Evolutionary conservation across 257 asterid genomes (phyloP).

Genomic region (Ophiorrhiza pumila): DNA sequence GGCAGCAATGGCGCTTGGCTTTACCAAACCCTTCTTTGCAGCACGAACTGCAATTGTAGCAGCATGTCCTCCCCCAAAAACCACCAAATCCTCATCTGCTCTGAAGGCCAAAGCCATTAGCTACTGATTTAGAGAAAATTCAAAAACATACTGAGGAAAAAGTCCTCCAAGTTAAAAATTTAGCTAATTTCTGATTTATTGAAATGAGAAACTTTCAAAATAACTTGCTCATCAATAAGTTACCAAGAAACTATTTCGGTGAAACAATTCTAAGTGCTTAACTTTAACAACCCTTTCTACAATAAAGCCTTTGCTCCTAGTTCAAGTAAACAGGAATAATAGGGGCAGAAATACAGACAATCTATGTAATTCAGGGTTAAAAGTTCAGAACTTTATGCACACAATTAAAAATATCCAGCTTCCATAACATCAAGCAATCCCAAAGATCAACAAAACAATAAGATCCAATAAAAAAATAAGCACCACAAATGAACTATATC

Average conservation of each 20-base stretch:
- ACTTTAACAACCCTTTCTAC: background rate
- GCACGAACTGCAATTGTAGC: slow-evolving; percentile 91
- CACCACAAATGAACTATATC: background rate
- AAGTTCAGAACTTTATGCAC: background rate
- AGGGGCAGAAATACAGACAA: background rate
- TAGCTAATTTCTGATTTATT: background rate
- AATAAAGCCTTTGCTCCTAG: background rate
- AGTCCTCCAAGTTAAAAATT: background rate
- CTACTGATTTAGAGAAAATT: background rate
- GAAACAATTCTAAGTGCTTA: background rate
- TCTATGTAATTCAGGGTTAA: background rate
- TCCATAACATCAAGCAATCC: background rate
- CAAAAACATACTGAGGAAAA: background rate
- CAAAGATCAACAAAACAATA: background rate
- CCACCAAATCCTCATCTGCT: slow-evolving; percentile 66
- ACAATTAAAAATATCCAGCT: background rate
- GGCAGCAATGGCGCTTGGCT: slow-evolving; percentile 86
- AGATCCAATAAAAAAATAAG: background rate
- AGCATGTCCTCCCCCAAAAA: slow-evolving; percentile 97
- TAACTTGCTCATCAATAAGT: too few species aligned
- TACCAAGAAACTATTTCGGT: too few species aligned
- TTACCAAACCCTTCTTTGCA: slow-evolving; percentile 61
- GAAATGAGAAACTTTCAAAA: background rate
- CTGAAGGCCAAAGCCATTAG: background rate
- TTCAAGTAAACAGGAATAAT: background rate